Evolutionary conservation across 257 asterid species (phyloP), one percentile per base, ranked within the genome.

Genomic region (Ehretia macrophylla): DNA sequence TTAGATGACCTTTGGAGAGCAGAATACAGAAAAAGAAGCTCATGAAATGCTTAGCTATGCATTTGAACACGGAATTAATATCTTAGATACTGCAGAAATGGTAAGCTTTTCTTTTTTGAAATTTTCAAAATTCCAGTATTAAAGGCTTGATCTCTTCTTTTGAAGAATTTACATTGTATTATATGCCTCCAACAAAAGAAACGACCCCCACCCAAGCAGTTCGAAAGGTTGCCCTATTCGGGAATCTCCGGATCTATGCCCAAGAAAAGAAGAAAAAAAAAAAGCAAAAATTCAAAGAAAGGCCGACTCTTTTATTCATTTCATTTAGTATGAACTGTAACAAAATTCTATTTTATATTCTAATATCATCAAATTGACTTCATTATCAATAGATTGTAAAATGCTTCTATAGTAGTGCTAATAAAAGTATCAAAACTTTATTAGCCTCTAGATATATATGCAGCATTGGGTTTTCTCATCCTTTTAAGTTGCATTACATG

Each of bases 1-100:
- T 59, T 82, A 91, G 98, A 91, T 91, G 96, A 88, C 98, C 44
- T 91, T 62, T 74, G 96, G 98, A 70, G 76, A 84, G 79, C 98
- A 91, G 80, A 91, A 88, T 56, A 83, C 96, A 8, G 98, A 91
- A 81, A 85, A 81, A 67, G 98, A 91, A 65, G 96, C 98, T 75
- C 98, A 91, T 63, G 92, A 84, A 32, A 83, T 73, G 51, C 96
- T 91, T 45, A 76, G 74, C 63, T 85, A 83, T 67, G 83, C 98
- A 11, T 85, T 91, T 48, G 95, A 85, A 39, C 75, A 82, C 17
- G 98, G 98, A 51, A 79, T 91, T 63, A 91, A 91, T 68, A 69
- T 68, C 11, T 32, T 91, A 54, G 98, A 91, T 72, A 91, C 96
- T 45, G 79, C 96, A 37, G 98, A 91, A 80, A 46, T 72, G 63